Conservation (phyloP, 2,329 filamentous ascomycete genomes). For the Neopestalotiopsis sp. region DNA sequence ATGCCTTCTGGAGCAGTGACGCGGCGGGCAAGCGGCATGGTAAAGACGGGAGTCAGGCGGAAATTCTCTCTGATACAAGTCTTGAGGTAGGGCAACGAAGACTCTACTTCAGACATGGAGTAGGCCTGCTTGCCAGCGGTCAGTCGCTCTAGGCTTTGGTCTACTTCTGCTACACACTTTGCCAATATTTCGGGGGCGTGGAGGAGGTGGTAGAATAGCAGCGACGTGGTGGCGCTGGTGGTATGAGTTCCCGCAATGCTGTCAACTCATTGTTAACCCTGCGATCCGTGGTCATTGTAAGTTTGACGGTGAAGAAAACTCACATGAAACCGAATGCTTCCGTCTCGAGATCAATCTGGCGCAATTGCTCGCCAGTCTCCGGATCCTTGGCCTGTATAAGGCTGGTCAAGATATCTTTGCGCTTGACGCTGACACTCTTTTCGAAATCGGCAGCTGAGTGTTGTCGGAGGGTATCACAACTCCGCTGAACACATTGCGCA, state of each 20-base stretch:
- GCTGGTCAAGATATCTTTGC: constrained; percentile 10
- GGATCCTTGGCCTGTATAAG: constrained; percentile 7
- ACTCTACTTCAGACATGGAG: constrained; percentile 1
- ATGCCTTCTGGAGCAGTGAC: constrained; percentile 4
- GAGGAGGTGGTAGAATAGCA: constrained; percentile 10
- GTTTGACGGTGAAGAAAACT: not conserved
- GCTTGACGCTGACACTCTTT: no score
- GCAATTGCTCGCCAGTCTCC: not conserved
- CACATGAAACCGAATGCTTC: constrained; percentile 14
- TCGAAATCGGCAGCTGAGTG: not conserved
- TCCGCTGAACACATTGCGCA: not conserved
- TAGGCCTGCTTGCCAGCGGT: not conserved
- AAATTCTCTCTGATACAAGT: constrained; percentile 8
- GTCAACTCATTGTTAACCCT: not conserved
- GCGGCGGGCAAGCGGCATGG: constrained; percentile 10
- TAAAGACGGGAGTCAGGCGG: constrained; percentile 8
- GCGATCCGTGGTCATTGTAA: no score
- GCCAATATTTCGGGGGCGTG: not conserved
- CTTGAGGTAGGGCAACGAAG: constrained; percentile 3
- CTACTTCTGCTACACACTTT: not conserved
- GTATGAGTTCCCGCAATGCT: constrained; percentile 8
- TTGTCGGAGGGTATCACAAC: not conserved
- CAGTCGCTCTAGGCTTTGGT: not conserved
- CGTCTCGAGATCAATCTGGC: constrained; percentile 5
- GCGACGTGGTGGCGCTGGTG: constrained; percentile 8